Conservation (phyloP, 306 rosid species). For the Leucaena leucocephala region DNA sequence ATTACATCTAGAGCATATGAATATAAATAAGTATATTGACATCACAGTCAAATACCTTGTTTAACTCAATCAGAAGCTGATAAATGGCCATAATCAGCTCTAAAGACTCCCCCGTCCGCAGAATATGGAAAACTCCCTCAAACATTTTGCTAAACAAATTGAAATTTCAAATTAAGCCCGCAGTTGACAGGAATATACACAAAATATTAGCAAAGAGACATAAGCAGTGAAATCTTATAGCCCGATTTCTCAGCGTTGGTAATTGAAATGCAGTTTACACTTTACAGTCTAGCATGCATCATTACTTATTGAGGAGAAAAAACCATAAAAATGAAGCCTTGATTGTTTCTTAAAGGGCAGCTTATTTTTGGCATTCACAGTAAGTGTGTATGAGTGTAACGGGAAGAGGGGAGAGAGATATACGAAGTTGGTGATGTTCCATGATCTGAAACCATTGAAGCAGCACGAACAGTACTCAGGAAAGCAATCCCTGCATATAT, state of each 20-base stretch:
- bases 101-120: conserved; percentile 45
- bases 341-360: background rate
- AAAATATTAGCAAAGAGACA: background rate
- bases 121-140: conserved; percentile 43
- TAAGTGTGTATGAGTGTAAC: background rate
- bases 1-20: conserved; percentile 24
- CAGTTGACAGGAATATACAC: conserved; percentile 18
- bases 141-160: conserved; percentile 38
- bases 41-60: conserved; percentile 50
- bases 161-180: background rate
- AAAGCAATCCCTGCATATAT: conserved; percentile 65
- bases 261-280: conserved; percentile 16
- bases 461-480: conserved; percentile 76
- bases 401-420: conserved; percentile 5
- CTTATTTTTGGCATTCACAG: conserved; percentile 10
- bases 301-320: background rate
- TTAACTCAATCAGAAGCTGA: conserved; percentile 67
- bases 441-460: conserved; percentile 57
- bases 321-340: background rate
- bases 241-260: background rate
- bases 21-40: conserved; percentile 1
- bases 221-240: background rate
- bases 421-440: conserved; percentile 63
- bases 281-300: conserved; percentile 1
- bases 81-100: conserved; percentile 47